Conservation (phyloP, 805 yeast species). For the Candida hispaniensis region DNA sequence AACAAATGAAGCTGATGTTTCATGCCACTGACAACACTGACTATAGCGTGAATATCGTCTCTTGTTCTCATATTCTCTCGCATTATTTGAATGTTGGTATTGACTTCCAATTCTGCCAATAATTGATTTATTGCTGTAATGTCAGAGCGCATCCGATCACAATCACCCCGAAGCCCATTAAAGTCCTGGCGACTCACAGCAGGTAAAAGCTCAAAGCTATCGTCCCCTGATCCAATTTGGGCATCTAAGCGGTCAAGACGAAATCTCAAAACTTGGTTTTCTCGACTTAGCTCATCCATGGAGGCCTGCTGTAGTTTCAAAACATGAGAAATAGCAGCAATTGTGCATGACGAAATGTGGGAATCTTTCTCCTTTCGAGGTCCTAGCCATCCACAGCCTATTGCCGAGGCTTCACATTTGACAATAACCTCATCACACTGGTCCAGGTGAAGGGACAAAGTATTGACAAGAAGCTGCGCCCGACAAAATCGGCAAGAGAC, state of each 20-base stretch:
- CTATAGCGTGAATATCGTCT: conserved; percentile 28
- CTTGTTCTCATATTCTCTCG: conserved; percentile 28
- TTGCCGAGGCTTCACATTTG: conserved; percentile 22
- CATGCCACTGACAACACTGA: conserved; percentile 27
- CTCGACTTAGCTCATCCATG: conserved; percentile 26
- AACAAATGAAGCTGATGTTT: conserved; percentile 31
- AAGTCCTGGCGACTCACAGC: conserved; percentile 16
- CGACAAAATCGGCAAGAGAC: conserved; percentile 18
- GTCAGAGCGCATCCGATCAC: conserved; percentile 30
- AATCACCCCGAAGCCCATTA: conserved; percentile 23
- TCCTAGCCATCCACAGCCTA: conserved; percentile 28
- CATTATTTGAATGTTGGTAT: conserved; percentile 27
- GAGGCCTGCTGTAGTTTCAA: conserved; percentile 24
- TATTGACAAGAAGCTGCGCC: conserved; percentile 14
- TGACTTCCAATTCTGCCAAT: conserved; percentile 27
- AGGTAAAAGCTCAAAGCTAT: conserved; percentile 24
- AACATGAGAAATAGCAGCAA: conserved; percentile 24
- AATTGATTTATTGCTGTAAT: conserved; percentile 26
- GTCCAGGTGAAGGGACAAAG: conserved; percentile 18
- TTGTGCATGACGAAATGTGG: conserved; percentile 24
- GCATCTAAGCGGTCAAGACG: conserved; percentile 23
- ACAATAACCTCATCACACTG: conserved; percentile 21
- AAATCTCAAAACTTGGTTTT: conserved; percentile 26
- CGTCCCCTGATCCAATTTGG: conserved; percentile 19
- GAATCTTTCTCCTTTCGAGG: conserved; percentile 17